Percentiles rank a stretch among this genome's conserved stretches.
Conservation (phyloP, 495 filamentous ascomycete genomes). For the Oidiodendron maius region DNA sequence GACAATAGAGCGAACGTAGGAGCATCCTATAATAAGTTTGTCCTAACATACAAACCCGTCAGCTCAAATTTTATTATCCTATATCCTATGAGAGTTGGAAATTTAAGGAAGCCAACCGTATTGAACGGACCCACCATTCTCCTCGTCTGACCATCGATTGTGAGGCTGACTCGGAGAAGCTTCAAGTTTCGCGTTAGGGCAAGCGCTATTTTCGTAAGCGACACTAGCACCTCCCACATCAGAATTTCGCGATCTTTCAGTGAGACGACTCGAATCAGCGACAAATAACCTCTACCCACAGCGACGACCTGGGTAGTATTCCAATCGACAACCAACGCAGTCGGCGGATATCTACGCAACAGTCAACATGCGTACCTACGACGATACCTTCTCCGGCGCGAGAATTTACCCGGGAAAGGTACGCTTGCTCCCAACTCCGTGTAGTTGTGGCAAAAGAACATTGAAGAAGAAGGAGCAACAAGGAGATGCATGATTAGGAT, state of each 20-base stretch:
- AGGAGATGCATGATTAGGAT: too few relatives aligned
- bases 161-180: not conserved
- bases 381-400: constrained; percentile 95
- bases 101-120: too few relatives aligned
- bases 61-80: too few relatives aligned
- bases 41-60: too few relatives aligned
- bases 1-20: not conserved
- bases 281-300: constrained; percentile 16
- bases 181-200: not conserved
- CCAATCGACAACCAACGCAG: constrained; percentile 17
- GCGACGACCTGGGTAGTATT: constrained; percentile 16
- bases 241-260: constrained; percentile 13
- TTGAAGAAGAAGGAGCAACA: not conserved
- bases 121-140: too few relatives aligned
- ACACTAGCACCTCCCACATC: constrained; percentile 5
- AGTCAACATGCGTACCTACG: constrained; percentile 52
- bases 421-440: constrained; percentile 31
- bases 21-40: too few relatives aligned
- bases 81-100: too few relatives aligned
- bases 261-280: constrained; percentile 9
- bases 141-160: too few relatives aligned
- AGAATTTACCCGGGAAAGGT: constrained; percentile 99
- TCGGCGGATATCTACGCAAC: constrained; percentile 22
- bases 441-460: constrained; percentile 2
- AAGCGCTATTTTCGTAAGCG: not conserved